phyloP scores from a whole-genome alignment of 1,284 basidiomycete genomes.

The Microbotryum scabiosae region DNA sequence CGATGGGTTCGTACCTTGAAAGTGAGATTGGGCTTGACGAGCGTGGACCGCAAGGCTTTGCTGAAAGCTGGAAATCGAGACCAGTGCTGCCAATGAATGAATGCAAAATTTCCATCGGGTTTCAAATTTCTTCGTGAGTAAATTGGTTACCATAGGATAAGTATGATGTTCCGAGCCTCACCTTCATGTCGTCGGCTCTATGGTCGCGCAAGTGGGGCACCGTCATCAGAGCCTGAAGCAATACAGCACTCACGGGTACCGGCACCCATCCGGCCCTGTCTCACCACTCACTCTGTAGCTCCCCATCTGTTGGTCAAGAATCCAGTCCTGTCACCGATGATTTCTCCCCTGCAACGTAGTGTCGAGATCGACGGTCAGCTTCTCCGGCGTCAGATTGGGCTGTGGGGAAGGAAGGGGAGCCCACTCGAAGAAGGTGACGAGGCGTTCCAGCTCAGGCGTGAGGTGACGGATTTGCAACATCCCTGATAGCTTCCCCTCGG shows the following conservation, averaged over 20 bases:
- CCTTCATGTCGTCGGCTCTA: conserved; percentile 64
- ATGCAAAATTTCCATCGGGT: too few species aligned
- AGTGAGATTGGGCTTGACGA: conserved; percentile 55
- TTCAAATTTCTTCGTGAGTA: too few species aligned
- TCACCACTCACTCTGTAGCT: conserved; percentile 52
- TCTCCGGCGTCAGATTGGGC: neutral
- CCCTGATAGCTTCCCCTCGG: conserved; percentile 68
- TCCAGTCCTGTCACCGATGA: conserved; percentile 70
- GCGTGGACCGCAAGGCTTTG: conserved; percentile 53
- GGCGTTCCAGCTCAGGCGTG: conserved; percentile 79
- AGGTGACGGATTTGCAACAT: conserved; percentile 80
- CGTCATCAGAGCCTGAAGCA: too few species aligned
- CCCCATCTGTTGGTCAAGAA: conserved; percentile 77
- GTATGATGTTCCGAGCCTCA: too few species aligned
- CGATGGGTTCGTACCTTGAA: neutral
- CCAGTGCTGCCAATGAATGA: conserved; percentile 53
- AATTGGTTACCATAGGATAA: too few species aligned
- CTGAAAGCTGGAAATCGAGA: conserved; percentile 76
- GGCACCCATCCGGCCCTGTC: too few species aligned
- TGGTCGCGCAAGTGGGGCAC: too few species aligned
- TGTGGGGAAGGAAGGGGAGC: neutral
- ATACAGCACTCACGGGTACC: too few species aligned
- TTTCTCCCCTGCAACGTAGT: conserved; percentile 61
- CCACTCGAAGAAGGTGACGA: conserved; percentile 70
- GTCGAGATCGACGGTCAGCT: neutral